phyloP scores from a whole-genome alignment of 108 stramenopile genomes.

The Skeletonema marinoi region DNA sequence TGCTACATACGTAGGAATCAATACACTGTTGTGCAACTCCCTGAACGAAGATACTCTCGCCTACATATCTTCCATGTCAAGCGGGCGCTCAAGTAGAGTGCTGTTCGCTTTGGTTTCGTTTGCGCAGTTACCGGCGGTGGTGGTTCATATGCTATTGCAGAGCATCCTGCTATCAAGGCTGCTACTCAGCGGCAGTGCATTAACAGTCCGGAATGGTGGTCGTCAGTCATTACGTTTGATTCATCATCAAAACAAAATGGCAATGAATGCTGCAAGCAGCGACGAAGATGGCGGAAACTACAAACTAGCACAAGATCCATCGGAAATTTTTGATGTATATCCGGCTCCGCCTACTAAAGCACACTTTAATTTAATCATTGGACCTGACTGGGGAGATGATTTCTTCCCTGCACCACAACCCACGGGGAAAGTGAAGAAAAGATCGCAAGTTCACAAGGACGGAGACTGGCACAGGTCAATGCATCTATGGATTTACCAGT shows the following conservation, averaged over 20 bases:
- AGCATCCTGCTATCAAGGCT: background rate
- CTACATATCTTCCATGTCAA: no score
- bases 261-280: background rate
- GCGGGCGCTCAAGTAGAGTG: no score
- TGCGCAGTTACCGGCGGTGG: no score
- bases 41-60: no score
- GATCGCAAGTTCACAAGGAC: conserved; percentile 31
- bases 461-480: conserved; percentile 53
- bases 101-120: no score
- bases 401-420: conserved; percentile 40
- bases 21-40: background rate
- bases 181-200: background rate
- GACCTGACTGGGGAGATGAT: conserved; percentile 28
- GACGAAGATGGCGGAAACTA: conserved; percentile 9
- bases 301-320: conserved; percentile 31
- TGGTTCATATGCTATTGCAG: no score
- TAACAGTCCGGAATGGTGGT: background rate
- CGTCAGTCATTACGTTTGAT: background rate
- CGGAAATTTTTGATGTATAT: conserved; percentile 44
- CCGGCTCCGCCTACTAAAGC: conserved; percentile 27
- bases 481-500: conserved; percentile 40
- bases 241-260: background rate
- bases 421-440: conserved; percentile 35
- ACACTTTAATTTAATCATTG: conserved; percentile 28
- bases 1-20: background rate